Conservation (phyloP, 441 rosid genomes). For the Metrosideros polymorpha region DNA sequence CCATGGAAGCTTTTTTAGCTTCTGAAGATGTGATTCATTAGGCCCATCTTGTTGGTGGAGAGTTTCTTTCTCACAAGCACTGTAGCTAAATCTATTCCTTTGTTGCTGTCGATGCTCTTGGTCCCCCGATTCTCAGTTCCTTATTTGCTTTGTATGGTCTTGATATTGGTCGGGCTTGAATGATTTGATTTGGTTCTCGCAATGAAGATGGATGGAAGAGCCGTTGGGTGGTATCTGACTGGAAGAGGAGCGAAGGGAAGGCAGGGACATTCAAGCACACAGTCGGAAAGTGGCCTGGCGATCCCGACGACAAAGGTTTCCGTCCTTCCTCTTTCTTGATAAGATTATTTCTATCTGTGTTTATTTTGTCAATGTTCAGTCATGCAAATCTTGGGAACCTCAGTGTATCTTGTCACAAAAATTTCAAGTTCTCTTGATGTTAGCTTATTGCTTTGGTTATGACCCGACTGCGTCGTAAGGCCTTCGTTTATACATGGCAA, state of each 20-base stretch:
- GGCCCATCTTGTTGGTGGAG: background rate
- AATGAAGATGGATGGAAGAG: slow-evolving; percentile 77
- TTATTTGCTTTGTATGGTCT: background rate
- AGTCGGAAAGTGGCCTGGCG: slow-evolving; percentile 88
- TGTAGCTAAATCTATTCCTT: background rate
- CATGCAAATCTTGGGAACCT: background rate
- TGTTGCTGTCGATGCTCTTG: background rate
- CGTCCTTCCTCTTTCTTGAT: background rate
- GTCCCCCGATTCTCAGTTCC: background rate
- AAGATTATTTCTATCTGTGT: background rate
- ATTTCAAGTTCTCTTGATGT: background rate
- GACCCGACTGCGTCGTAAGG: background rate
- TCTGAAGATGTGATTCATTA: background rate
- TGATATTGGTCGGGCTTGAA: background rate
- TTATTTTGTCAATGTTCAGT: background rate
- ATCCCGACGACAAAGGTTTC: slow-evolving; percentile 82
- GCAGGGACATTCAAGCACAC: slow-evolving; percentile 92
- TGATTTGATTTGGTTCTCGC: background rate
- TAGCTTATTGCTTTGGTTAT: background rate
- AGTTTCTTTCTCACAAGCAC: background rate
- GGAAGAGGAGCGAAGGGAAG: slow-evolving; percentile 88
- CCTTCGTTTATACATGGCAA: background rate
- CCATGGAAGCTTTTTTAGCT: background rate
- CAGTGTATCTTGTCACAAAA: background rate
- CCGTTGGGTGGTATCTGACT: slow-evolving; percentile 89